phyloP scores from a whole-genome alignment of 495 filamentous ascomycete genomes.

The Penicillium arizonense region DNA sequence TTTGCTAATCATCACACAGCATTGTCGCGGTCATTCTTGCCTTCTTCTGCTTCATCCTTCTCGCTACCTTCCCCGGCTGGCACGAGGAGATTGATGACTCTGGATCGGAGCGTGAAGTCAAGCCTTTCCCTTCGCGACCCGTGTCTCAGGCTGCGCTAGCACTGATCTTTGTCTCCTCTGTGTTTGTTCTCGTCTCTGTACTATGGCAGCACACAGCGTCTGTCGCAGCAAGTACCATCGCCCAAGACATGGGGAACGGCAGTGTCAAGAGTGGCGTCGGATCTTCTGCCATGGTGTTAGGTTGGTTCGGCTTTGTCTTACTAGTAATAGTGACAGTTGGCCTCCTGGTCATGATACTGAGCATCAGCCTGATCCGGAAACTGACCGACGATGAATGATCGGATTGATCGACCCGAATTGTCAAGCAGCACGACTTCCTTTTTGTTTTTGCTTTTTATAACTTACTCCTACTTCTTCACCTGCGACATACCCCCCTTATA shows the following conservation, averaged over 20 bases:
- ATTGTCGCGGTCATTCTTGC: slow-evolving; percentile 70
- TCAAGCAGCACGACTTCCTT: background rate
- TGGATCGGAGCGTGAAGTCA: slow-evolving; percentile 59
- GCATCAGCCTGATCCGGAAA: slow-evolving; percentile 67
- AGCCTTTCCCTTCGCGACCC: slow-evolving; percentile 67
- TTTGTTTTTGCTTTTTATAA: slow-evolving; percentile 15
- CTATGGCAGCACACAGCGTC: slow-evolving; percentile 87
- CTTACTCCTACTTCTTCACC: slow-evolving; percentile 8
- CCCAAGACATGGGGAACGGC: slow-evolving; percentile 93
- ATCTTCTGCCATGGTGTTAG: slow-evolving; percentile 89
- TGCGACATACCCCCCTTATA: slow-evolving; percentile 21
- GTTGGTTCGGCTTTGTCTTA: slow-evolving; percentile 93
- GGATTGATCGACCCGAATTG: background rate
- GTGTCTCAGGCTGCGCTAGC: slow-evolving; percentile 66
- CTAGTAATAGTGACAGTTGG: slow-evolving; percentile 94
- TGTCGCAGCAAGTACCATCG: slow-evolving; percentile 87
- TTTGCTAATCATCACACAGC: slow-evolving; percentile 31
- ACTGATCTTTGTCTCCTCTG: slow-evolving; percentile 63
- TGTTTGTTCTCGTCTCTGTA: slow-evolving; percentile 70
- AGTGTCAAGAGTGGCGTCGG: slow-evolving; percentile 86
- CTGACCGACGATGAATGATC: slow-evolving; percentile 49
- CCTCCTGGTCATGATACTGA: slow-evolving; percentile 91
- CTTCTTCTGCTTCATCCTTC: slow-evolving; percentile 67
- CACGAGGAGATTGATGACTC: slow-evolving; percentile 59
- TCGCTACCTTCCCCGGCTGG: slow-evolving; percentile 73